Evolutionary conservation across 345 rosid genomes (phyloP).

Genomic region (Sisymbrium altissimum): DNA sequence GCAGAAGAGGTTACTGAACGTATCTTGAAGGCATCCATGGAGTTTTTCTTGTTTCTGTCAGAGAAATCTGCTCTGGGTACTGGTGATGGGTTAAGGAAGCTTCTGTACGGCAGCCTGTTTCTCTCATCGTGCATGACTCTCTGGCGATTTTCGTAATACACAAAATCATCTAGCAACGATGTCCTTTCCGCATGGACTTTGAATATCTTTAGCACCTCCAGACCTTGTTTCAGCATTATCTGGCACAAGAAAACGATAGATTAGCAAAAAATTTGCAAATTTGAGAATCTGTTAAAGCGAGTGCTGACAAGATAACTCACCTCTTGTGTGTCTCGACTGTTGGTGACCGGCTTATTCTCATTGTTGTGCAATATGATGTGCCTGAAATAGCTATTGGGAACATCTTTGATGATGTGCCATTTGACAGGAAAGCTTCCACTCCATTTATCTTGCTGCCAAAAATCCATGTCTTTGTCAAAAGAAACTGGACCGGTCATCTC

Average conservation of each 20-base stretch:
- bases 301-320: conserved; percentile 32
- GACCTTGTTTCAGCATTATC: conserved; percentile 74
- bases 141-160: conserved; percentile 80
- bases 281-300: background rate
- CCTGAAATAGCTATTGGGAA: conserved; percentile 67
- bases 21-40: conserved; percentile 2
- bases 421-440: conserved; percentile 91
- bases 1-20: conserved; percentile 9
- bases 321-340: conserved; percentile 99
- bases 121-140: conserved; percentile 81
- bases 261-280: background rate
- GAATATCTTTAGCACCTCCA: conserved; percentile 75
- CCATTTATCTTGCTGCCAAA: conserved; percentile 99
- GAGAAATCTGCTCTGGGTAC: conserved; percentile 44
- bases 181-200: conserved; percentile 56
- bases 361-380: conserved; percentile 85
- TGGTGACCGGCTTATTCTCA: conserved; percentile 95
- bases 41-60: conserved; percentile 28
- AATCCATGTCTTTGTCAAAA: conserved; percentile 77
- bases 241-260: conserved; percentile 30
- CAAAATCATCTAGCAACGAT: conserved; percentile 77
- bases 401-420: conserved; percentile 93
- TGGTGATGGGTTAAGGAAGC: conserved; percentile 42
- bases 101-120: conserved; percentile 42
- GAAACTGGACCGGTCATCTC: conserved; percentile 95